Evolutionary conservation across 768 basidiomycete species (phyloP).

Genomic region (Leccinum variicolor): DNA sequence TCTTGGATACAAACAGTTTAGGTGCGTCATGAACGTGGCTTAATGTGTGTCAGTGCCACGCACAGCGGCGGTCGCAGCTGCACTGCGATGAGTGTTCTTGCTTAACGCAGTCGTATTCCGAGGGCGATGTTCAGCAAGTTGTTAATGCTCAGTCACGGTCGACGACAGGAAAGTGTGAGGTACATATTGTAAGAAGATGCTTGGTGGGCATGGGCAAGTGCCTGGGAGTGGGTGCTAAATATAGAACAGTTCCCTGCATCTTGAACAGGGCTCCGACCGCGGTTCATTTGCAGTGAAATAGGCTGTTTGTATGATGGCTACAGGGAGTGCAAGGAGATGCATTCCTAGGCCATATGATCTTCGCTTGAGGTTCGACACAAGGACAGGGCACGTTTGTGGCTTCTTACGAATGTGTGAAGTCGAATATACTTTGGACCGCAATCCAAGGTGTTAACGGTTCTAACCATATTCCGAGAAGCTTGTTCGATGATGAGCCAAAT

Average conservation of each 20-base stretch:
- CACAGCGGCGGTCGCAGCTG: background rate
- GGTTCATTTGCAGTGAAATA: background rate
- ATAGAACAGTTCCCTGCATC: conserved; percentile 1
- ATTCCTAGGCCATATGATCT: background rate
- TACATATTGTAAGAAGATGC: background rate
- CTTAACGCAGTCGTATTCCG: background rate
- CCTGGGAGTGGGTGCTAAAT: background rate
- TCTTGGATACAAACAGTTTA: conserved; percentile 7
- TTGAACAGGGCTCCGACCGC: background rate
- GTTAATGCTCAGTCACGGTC: background rate
- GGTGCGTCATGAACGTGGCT: background rate
- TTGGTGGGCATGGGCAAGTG: background rate
- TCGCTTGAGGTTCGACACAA: background rate
- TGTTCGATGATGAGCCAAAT: background rate
- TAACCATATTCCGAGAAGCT: background rate
- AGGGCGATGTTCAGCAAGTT: background rate
- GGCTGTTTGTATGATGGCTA: background rate
- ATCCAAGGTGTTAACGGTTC: background rate
- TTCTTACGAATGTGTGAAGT: background rate
- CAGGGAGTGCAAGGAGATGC: background rate
- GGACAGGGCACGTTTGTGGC: background rate
- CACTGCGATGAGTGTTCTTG: background rate
- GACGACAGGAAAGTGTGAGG: background rate
- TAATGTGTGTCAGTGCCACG: background rate
- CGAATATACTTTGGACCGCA: too few species aligned